Percentiles rank a stretch among this genome's conserved stretches.
Evolutionary conservation across 768 basidiomycete genomes (phyloP).

Genomic region (Leccinum imitatum): DNA sequence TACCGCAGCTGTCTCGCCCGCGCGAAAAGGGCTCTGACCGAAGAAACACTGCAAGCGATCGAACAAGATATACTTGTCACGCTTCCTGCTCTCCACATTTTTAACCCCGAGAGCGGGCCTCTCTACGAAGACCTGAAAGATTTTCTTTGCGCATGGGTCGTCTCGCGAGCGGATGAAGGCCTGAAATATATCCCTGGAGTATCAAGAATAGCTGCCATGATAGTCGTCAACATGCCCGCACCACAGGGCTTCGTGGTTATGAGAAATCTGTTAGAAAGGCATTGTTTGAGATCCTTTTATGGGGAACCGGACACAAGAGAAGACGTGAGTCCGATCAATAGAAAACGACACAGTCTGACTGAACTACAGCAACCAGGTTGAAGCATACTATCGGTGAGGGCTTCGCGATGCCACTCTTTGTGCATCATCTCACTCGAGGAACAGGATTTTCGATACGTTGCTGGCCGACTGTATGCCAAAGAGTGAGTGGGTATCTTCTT

Average conservation of each 20-base stretch:
- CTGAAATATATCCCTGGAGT: slow-evolving; percentile 69
- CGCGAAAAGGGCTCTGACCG: slow-evolving; percentile 65
- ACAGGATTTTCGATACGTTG: slow-evolving; percentile 87
- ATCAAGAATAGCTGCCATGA: slow-evolving; percentile 81
- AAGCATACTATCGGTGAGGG: slow-evolving; percentile 83
- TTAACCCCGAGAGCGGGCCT: slow-evolving; percentile 73
- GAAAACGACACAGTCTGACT: slow-evolving; percentile 27
- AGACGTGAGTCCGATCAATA: slow-evolving; percentile 57
- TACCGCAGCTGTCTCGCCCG: slow-evolving; percentile 70
- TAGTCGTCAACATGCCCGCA: slow-evolving; percentile 77
- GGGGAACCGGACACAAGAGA: slow-evolving; percentile 67
- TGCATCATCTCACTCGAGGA: slow-evolving; percentile 13
- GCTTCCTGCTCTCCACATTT: slow-evolving; percentile 77
- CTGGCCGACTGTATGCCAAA: slow-evolving; percentile 94
- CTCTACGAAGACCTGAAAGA: slow-evolving; percentile 81
- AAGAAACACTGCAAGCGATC: slow-evolving; percentile 57
- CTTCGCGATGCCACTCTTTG: neutral
- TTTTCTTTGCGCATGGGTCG: slow-evolving; percentile 85
- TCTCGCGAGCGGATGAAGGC: slow-evolving; percentile 80
- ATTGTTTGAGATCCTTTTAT: slow-evolving; percentile 84
- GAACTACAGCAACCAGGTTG: slow-evolving; percentile 53
- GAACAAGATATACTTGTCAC: slow-evolving; percentile 76
- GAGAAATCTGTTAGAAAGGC: slow-evolving; percentile 82
- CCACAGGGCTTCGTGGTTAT: slow-evolving; percentile 77
- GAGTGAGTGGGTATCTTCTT: slow-evolving; percentile 46